phyloP scores from a whole-genome alignment of 345 rosid species.

The Salix caprea region DNA sequence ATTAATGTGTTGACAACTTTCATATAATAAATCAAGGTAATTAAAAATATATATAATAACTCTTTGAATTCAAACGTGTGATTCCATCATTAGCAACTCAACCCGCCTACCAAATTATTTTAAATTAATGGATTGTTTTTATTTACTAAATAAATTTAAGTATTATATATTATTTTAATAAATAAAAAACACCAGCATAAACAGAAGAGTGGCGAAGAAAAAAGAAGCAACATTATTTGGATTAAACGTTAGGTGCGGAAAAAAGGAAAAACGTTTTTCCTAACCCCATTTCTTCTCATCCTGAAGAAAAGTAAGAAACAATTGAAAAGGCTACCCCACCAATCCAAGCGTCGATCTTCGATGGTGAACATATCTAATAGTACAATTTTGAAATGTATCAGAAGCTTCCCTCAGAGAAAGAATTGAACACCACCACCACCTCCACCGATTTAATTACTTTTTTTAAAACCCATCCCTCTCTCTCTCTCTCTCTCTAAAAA shows the following conservation, averaged over 20 bases:
- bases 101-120: too few relatives aligned
- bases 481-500: not conserved
- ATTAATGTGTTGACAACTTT: not conserved
- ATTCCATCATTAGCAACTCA: too few relatives aligned
- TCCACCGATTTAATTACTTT: not conserved
- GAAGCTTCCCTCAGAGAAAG: constrained; percentile 32
- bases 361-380: too few relatives aligned
- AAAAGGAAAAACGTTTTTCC: not conserved
- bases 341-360: not conserved
- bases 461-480: not conserved
- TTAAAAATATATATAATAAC: too few relatives aligned
- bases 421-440: not conserved
- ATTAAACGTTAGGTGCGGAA: constrained; percentile 1
- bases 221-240: not conserved
- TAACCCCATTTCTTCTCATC: not conserved
- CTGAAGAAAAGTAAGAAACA: not conserved
- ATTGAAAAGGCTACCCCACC: not conserved
- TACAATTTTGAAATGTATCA: constrained; percentile 3
- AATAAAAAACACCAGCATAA: too few relatives aligned
- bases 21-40: too few relatives aligned
- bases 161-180: too few relatives aligned
- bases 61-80: too few relatives aligned
- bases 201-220: not conserved
- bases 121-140: too few relatives aligned
- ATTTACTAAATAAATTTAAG: too few relatives aligned